Percentiles rank a stretch among this genome's conserved stretches.
Conservation (phyloP, 257 asterid genomes). For the Solanum peruvianum region DNA sequence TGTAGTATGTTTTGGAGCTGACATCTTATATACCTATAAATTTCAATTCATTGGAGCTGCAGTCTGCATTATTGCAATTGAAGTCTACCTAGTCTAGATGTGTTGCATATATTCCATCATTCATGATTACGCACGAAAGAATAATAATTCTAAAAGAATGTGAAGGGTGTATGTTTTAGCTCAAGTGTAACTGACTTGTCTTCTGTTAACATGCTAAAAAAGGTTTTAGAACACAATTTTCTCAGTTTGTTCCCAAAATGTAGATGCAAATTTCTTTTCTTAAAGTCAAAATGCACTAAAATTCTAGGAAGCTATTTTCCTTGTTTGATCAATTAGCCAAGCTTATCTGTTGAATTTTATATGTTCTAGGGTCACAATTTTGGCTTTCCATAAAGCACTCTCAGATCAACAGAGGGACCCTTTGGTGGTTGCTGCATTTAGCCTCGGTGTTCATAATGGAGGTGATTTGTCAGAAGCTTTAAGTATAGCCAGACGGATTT, state of each 20-base stretch:
- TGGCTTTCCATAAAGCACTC: constrained; percentile 81
- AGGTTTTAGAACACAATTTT: neutral
- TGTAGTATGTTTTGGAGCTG: neutral
- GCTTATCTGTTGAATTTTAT: neutral
- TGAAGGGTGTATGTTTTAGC: neutral
- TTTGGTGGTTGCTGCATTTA: constrained; percentile 56
- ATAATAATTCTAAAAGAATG: neutral
- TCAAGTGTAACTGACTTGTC: neutral
- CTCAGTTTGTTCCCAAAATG: neutral
- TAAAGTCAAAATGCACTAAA: neutral
- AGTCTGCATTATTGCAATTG: neutral
- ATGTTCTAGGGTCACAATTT: constrained; percentile 62
- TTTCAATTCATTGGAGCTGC: neutral
- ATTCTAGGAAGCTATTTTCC: neutral
- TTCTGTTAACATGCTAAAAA: neutral
- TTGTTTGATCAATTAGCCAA: neutral
- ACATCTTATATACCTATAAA: neutral
- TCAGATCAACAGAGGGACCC: constrained; percentile 65
- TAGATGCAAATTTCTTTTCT: neutral
- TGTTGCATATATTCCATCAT: neutral
- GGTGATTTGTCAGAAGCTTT: constrained; percentile 74
- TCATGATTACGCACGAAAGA: neutral
- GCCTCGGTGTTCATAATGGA: constrained; percentile 75
- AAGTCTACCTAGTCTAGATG: neutral
- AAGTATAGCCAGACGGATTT: constrained; percentile 43